These are phyloP conservation scores for Microbotryum scabiosae DNA, from an alignment of 1,284 basidiomycete genomes.

Conservation along the genomic window DNA sequence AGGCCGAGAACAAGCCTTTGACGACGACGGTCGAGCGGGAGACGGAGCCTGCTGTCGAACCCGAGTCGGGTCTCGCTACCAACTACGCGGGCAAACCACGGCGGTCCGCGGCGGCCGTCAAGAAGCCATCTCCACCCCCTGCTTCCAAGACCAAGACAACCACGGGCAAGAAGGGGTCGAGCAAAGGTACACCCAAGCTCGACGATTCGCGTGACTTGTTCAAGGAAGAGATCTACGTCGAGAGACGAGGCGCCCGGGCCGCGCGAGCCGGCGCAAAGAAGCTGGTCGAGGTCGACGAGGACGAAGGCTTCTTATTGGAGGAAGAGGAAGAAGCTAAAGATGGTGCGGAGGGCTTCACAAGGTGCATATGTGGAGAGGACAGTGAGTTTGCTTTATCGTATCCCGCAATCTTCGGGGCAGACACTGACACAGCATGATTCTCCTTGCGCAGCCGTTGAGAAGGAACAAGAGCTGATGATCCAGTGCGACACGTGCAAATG, in stretches of 20 bases:
- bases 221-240: neutral
- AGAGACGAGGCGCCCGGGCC: neutral
- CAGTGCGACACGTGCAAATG: conserved; percentile 94
- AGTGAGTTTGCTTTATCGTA: conserved; percentile 49
- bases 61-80: too few relatives aligned
- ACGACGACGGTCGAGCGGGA: too few relatives aligned
- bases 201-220: too few relatives aligned
- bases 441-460: conserved; percentile 53
- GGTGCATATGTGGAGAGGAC: conserved; percentile 85
- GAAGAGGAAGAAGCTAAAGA: conserved; percentile 54
- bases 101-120: too few relatives aligned
- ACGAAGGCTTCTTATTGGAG: conserved; percentile 31
- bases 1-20: too few relatives aligned
- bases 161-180: too few relatives aligned
- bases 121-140: too few relatives aligned
- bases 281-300: conserved; percentile 18
- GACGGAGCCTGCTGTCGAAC: too few relatives aligned
- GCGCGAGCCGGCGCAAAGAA: conserved; percentile 31
- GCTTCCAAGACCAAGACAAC: too few relatives aligned
- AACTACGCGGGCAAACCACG: too few relatives aligned
- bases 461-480: conserved; percentile 67
- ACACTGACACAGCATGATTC: neutral
- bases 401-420: too few relatives aligned
- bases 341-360: conserved; percentile 69
- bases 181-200: too few relatives aligned